Conservation (phyloP, 306 rosid species). For the Vigna radiata region DNA sequence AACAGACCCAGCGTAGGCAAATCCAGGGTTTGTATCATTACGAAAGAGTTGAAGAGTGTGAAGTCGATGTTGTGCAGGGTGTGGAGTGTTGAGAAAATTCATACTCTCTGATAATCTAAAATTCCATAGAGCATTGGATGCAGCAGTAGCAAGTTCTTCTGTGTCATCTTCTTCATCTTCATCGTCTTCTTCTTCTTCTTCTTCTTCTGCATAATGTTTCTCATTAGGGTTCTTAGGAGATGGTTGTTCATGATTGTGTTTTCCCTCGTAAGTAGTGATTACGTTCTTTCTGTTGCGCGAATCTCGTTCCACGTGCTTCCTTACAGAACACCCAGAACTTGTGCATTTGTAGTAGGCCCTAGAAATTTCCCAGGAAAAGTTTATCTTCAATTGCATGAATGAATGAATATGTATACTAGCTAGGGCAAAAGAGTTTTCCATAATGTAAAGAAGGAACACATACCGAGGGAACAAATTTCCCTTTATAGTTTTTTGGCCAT, state of each 20-base stretch:
- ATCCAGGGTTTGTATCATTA: slow-evolving; percentile 40
- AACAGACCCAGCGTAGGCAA: slow-evolving; percentile 44
- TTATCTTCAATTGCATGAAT: neutral
- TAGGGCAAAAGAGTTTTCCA: neutral
- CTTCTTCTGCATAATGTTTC: neutral
- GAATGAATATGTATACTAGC: no score
- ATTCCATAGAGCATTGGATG: neutral
- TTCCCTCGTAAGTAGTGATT: slow-evolving; percentile 72
- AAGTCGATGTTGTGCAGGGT: slow-evolving; percentile 34
- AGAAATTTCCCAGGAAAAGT: neutral
- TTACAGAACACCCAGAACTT: slow-evolving; percentile 60
- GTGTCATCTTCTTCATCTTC: neutral
- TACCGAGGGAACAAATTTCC: slow-evolving; percentile 73
- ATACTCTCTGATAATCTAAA: slow-evolving; percentile 46
- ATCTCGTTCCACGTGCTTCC: slow-evolving; percentile 83
- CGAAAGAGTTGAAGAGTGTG: slow-evolving; percentile 38
- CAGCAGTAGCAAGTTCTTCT: neutral
- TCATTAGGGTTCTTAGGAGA: slow-evolving; percentile 19
- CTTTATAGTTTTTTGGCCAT: slow-evolving; percentile 72
- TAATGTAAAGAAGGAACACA: no score
- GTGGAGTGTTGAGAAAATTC: neutral
- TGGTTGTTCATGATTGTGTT: slow-evolving; percentile 72
- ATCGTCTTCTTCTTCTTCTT: neutral
- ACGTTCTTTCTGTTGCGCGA: slow-evolving; percentile 56
- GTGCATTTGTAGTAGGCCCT: slow-evolving; percentile 86